Conservation (phyloP, 2,329 filamentous ascomycete species). For the Decorospora gaudefroyi region DNA sequence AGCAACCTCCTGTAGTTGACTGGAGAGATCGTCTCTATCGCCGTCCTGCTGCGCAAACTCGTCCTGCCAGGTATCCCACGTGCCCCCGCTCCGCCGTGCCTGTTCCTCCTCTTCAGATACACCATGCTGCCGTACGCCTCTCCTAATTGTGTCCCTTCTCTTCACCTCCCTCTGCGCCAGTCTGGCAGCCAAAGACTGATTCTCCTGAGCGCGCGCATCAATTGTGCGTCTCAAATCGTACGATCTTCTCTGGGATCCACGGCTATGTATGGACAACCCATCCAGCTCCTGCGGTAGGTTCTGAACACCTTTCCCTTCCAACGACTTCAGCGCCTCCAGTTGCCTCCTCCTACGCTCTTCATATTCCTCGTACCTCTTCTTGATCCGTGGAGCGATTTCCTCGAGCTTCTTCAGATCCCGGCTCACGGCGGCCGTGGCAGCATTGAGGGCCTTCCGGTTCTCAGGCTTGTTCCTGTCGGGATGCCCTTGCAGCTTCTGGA, state of each 20-base stretch:
- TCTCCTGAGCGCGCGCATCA: conserved; percentile 36
- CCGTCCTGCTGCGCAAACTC: conserved; percentile 34
- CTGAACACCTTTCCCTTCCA: conserved; percentile 28
- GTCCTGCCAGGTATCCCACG: conserved; percentile 60
- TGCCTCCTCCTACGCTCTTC: conserved; percentile 34
- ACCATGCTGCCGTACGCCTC: conserved; percentile 61
- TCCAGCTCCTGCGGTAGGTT: conserved; percentile 32
- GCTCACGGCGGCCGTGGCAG: conserved; percentile 65
- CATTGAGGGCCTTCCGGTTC: conserved; percentile 57
- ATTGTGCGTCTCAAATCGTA: conserved; percentile 37
- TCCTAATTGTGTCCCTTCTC: conserved; percentile 44
- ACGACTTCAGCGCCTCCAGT: conserved; percentile 29
- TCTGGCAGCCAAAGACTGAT: conserved; percentile 40
- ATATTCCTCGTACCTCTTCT: conserved; percentile 65
- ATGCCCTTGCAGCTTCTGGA: conserved; percentile 74
- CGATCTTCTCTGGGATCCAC: conserved; percentile 23
- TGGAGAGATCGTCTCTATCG: conserved; percentile 56
- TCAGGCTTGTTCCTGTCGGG: conserved; percentile 72
- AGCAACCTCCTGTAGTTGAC: conserved; percentile 58
- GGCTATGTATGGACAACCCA: conserved; percentile 24
- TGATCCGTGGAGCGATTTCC: conserved; percentile 76
- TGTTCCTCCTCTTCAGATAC: conserved; percentile 63
- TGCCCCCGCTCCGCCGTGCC: conserved; percentile 57
- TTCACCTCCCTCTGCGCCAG: conserved; percentile 45
- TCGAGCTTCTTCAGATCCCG: conserved; percentile 73